Percentiles rank a stretch among this genome's conserved stretches.
Conservation (phyloP, 163 green algal genomes). For the Prototheca cutis region DNA sequence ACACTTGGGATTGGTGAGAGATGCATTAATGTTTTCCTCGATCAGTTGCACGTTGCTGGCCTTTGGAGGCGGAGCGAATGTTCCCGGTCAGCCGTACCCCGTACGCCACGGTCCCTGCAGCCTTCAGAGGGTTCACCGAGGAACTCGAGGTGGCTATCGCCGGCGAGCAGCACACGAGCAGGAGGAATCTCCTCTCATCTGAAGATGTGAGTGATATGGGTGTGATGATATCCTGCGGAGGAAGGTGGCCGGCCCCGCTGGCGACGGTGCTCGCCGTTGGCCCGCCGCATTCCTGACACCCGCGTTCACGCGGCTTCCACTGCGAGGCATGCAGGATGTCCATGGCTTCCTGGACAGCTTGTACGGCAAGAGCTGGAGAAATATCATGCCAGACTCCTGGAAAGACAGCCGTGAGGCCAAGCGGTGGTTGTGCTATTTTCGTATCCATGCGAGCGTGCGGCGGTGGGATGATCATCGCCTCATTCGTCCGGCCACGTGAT, state of each 20-base stretch:
- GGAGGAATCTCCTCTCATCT: not conserved
- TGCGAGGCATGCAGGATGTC: not conserved
- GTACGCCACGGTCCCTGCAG: too few species aligned
- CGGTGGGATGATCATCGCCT: not conserved
- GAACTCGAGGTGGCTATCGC: not conserved
- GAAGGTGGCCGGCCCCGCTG: too few species aligned
- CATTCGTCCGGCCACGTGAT: not conserved
- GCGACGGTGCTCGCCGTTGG: too few species aligned
- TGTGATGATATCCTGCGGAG: not conserved
- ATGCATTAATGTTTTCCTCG: too few species aligned
- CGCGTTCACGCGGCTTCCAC: not conserved
- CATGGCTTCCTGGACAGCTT: slow-evolving; percentile 8
- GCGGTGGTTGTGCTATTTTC: not conserved
- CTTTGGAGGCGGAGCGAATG: too few species aligned
- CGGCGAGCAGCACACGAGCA: not conserved
- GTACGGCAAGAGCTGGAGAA: slow-evolving; percentile 8
- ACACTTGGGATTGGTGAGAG: too few species aligned
- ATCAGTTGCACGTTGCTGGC: too few species aligned
- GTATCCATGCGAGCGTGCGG: not conserved
- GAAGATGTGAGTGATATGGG: not conserved
- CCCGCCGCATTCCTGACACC: not conserved
- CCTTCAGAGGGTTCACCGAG: not conserved
- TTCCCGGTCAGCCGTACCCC: too few species aligned
- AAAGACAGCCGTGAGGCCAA: not conserved
- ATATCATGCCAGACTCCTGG: slow-evolving; percentile 1